Conservation (phyloP, 1,284 basidiomycete genomes). For the Apiotrichum sp. region DNA sequence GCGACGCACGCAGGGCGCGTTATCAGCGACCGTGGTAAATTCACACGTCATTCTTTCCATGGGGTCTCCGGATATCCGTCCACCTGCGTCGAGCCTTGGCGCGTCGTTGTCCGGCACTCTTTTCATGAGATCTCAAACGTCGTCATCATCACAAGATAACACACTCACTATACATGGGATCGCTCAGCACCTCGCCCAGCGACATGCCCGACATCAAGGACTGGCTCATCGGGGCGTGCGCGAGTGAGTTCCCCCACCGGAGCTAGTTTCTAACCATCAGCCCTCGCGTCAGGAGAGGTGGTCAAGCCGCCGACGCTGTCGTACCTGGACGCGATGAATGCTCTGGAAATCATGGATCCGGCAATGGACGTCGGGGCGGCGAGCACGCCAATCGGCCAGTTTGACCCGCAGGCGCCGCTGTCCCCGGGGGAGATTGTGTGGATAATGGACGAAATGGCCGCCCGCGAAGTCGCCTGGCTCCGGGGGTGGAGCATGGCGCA, state of each 20-base stretch:
- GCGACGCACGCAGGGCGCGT: no score
- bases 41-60: neutral
- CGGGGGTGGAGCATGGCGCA: constrained; percentile 75
- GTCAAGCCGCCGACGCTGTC: constrained; percentile 65
- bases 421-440: constrained; percentile 73
- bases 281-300: constrained; percentile 60
- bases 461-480: constrained; percentile 87
- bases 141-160: no score
- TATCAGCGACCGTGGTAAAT: neutral
- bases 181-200: no score
- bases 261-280: constrained; percentile 45
- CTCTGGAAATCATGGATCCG: constrained; percentile 81
- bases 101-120: no score
- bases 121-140: no score
- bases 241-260: constrained; percentile 5
- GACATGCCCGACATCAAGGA: constrained; percentile 29
- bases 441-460: constrained; percentile 72
- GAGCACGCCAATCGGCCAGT: constrained; percentile 48
- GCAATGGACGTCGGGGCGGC: constrained; percentile 74
- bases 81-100: no score
- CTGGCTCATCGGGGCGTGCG: constrained; percentile 22
- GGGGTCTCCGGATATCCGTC: no score
- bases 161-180: no score
- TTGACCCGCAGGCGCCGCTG: constrained; percentile 61
- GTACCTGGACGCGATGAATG: constrained; percentile 80